Base-by-base conservation (phyloP, 2,329 filamentous ascomycete species). In the Ciborinia camelliae region DNA sequence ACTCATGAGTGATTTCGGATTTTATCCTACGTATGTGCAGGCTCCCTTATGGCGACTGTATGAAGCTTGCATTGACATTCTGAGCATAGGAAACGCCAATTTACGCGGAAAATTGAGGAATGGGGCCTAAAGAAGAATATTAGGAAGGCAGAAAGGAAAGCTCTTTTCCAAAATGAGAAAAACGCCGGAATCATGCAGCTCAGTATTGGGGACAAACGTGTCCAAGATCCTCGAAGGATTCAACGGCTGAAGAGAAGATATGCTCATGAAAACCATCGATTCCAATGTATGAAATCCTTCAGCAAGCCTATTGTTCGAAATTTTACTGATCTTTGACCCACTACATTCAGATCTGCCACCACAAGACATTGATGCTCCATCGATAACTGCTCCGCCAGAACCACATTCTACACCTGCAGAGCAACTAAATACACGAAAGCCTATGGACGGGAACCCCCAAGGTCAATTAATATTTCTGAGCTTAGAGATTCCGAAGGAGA, bases 91-190 rank as follows among this genome's bases (percentile, higher is more conserved):
- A 26, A 15, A 37, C 52, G 51, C 20, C 61, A 63, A 58, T 63
- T 63, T 35, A 55, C 9, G 12, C 39, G 61, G 9, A 63, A 63
- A 18, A 35, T 39, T 2, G 41, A 47, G 7, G 61, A 63, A 15
- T 63, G 39, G 61, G 52, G 41, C 14, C 48, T 63, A 15, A 55
- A 41, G 43, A 63, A 63, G 9, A 63, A 63, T 28, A 18, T 63
- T 3, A 62, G 50, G 12, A 54, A 35, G n/a, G 10, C 48, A 2
- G 48, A 62, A 26, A 52, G 48, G 15, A 28, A 35, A 20, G 6
- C 32, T 4, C 39, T 48, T 59, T 12, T 59, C n/a, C n/a, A 59
- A 35, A 35, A 54, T 23, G 3, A 20, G 1, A 32, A 26, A 3
- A 15, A 9, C 2, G 18, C 7, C 14, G 37, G 14, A 20, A 39